phyloP scores from a whole-genome alignment of 1,139 yeast species.

The Saccharomyces hybrid region DNA sequence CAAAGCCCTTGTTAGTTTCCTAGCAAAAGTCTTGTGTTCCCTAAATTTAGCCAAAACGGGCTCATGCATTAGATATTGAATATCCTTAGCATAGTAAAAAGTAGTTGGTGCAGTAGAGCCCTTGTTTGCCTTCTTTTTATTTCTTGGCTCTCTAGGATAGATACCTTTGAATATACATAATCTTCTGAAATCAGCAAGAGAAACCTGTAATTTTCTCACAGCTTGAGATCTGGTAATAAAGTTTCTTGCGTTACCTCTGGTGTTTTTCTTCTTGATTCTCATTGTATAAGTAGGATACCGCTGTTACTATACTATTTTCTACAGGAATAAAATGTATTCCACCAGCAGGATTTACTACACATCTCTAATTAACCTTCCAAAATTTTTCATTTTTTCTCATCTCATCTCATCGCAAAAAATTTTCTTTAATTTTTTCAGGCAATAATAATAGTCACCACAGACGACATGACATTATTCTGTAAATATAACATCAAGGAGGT shows the following conservation, averaged over 20 bases:
- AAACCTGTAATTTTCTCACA: conserved; percentile 81
- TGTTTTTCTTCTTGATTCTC: conserved; percentile 69
- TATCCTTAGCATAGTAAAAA: conserved; percentile 88
- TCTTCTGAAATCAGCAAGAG: conserved; percentile 96
- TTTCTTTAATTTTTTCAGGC: not conserved
- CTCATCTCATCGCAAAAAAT: conserved; percentile 19
- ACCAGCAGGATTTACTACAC: not conserved
- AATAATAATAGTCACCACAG: not conserved
- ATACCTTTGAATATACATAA: conserved; percentile 95
- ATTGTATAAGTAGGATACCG: conserved; percentile 9
- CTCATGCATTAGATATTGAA: conserved; percentile 90
- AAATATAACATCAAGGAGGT: not conserved
- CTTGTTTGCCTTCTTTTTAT: conserved; percentile 93
- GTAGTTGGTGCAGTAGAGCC: conserved; percentile 96
- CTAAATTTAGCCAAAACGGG: conserved; percentile 88
- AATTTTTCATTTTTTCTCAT: conserved; percentile 16
- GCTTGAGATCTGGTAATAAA: conserved; percentile 95
- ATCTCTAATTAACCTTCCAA: not conserved
- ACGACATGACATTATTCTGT: not conserved
- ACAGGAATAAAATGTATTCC: not conserved
- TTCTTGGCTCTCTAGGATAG: conserved; percentile 93
- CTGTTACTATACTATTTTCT: not conserved
- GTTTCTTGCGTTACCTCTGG: conserved; percentile 85
- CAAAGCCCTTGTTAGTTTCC: conserved; percentile 80
- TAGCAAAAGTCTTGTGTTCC: conserved; percentile 91